phyloP scores from a whole-genome alignment of 805 yeast species.

The Peterozyma toletana region DNA sequence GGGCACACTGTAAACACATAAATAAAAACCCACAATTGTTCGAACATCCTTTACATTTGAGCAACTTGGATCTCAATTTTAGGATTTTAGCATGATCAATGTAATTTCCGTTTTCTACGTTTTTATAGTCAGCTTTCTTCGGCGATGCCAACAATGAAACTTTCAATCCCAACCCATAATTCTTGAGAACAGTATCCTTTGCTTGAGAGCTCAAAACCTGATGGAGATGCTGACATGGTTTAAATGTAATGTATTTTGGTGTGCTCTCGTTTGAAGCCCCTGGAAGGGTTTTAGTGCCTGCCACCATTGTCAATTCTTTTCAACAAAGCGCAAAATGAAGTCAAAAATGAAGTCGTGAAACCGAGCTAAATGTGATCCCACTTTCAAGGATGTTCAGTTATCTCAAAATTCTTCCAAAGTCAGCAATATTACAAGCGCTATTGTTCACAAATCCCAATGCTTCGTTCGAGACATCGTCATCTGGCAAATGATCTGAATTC shows the following conservation, averaged over 20 bases:
- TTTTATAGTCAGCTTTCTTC: constrained; percentile 16
- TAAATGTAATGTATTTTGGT: constrained; percentile 22
- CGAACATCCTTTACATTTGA: constrained; percentile 46
- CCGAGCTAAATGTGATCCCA: no score
- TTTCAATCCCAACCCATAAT: constrained; percentile 45
- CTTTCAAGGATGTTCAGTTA: no score
- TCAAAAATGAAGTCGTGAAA: no score
- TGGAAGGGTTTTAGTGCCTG: not conserved
- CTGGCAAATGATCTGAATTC: no score
- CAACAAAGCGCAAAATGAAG: no score
- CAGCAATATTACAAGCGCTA: no score
- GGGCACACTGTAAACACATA: constrained; percentile 74
- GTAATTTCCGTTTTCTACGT: constrained; percentile 28
- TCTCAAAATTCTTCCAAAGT: no score
- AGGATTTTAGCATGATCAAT: constrained; percentile 30
- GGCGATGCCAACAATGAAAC: constrained; percentile 25
- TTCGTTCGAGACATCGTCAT: no score
- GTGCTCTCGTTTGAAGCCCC: not conserved
- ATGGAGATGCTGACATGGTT: constrained; percentile 42
- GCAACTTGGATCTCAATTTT: constrained; percentile 32
- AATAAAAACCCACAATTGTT: constrained; percentile 33
- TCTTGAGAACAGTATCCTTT: constrained; percentile 37
- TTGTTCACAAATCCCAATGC: no score
- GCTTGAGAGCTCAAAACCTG: constrained; percentile 43
- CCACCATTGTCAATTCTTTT: not conserved